These are phyloP conservation scores for Lichtheimia hyalospora DNA, from an alignment of 371 early-diverging fungal species.

Conservation along the genomic window DNA sequence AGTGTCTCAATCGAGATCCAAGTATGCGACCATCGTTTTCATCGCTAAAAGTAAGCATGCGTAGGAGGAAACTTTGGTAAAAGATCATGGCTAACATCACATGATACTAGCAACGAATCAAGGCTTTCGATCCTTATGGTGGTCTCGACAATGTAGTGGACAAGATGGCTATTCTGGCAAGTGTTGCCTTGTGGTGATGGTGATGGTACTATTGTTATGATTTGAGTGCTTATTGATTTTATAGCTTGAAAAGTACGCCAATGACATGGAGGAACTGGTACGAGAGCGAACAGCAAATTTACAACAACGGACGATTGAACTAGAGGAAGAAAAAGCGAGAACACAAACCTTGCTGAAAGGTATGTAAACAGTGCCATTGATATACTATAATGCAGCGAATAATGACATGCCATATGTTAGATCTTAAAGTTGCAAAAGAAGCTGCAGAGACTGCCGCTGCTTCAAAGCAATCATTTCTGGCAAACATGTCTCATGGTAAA, in stretches of 20 bases:
- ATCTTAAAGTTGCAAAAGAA: conserved; percentile 52
- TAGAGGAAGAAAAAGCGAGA: conserved; percentile 50
- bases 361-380: no score
- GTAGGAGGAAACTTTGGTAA: no score
- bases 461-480: conserved; percentile 52
- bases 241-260: conserved; percentile 51
- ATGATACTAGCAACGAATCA: conserved; percentile 18
- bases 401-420: conserved; percentile 7
- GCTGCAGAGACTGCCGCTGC: conserved; percentile 54
- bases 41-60: conserved; percentile 12
- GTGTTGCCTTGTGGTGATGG: neutral
- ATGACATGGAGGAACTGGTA: conserved; percentile 54
- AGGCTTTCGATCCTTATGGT: conserved; percentile 44
- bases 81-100: no score
- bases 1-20: conserved; percentile 34
- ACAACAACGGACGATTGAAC: conserved; percentile 48
- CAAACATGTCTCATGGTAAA: conserved; percentile 51
- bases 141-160: conserved; percentile 44
- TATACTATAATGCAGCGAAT: no score
- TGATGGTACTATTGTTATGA: neutral
- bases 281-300: conserved; percentile 46
- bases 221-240: neutral
- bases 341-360: conserved; percentile 36
- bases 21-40: conserved; percentile 37
- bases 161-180: conserved; percentile 51